Conservation (phyloP, 1,284 basidiomycete species). For the Pyrrhoderma lamaoense region DNA sequence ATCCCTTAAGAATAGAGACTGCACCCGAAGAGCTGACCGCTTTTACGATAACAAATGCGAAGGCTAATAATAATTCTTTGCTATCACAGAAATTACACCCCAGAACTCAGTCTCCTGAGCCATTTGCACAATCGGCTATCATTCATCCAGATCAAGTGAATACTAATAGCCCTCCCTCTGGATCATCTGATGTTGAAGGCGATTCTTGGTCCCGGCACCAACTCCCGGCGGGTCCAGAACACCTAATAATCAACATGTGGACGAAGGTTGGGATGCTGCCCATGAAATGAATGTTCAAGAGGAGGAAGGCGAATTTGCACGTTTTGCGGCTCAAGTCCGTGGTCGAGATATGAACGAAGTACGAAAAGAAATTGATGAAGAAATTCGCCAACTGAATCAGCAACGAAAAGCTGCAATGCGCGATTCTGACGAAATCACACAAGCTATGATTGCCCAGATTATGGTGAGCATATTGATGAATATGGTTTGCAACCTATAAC, state of each 20-base stretch:
- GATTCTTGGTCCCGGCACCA: conserved; percentile 49
- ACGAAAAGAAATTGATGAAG: conserved; percentile 84
- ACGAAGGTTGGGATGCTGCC: conserved; percentile 54
- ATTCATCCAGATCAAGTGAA: no score
- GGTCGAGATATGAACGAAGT: conserved; percentile 77
- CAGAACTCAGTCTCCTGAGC: no score
- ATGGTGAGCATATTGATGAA: conserved; percentile 55
- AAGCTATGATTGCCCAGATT: conserved; percentile 93
- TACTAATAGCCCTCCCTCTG: neutral
- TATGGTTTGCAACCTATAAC: neutral
- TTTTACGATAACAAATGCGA: no score
- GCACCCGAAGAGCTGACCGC: no score
- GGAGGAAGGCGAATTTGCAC: conserved; percentile 88
- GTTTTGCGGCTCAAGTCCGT: conserved; percentile 86
- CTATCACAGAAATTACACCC: no score
- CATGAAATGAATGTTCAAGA: conserved; percentile 74
- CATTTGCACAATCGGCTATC: no score
- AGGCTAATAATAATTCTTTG: no score
- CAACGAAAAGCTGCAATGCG: conserved; percentile 86
- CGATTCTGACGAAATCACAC: conserved; percentile 91
- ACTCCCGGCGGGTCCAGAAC: conserved; percentile 30
- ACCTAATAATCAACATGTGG: conserved; percentile 17
- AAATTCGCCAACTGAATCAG: conserved; percentile 76
- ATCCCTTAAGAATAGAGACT: no score
- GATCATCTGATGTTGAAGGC: neutral